Conservation (phyloP, 305 asterid genomes). For the Fraxinus dipetala region DNA sequence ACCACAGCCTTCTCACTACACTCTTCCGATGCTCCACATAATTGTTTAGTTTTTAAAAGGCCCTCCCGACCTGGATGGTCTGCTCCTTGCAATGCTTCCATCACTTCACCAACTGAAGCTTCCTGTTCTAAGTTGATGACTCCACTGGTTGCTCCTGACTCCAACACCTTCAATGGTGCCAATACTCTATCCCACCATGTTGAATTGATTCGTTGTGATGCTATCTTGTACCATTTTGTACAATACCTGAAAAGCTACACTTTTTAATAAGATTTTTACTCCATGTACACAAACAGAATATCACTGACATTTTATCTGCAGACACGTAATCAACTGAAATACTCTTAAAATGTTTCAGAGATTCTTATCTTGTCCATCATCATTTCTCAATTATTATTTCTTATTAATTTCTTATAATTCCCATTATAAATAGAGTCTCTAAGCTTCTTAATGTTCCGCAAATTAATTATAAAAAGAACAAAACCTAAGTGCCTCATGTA, state of each 20-base stretch:
- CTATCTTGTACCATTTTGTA: constrained; percentile 87
- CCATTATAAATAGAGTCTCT: neutral
- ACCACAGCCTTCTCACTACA: constrained; percentile 18
- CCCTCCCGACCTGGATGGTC: constrained; percentile 19
- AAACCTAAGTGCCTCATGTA: neutral
- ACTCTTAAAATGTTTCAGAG: neutral
- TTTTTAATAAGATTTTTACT: constrained; percentile 14
- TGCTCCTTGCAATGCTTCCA: constrained; percentile 26
- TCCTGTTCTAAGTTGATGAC: constrained; percentile 33
- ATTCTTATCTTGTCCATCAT: neutral
- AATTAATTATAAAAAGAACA: neutral
- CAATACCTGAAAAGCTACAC: constrained; percentile 61
- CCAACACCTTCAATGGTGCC: constrained; percentile 77
- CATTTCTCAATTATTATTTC: neutral
- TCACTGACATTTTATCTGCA: neutral
- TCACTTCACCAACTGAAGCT: constrained; percentile 32
- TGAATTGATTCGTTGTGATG: constrained; percentile 61
- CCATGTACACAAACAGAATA: neutral
- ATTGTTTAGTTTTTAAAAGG: constrained; percentile 15
- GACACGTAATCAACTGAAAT: neutral
- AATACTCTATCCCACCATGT: constrained; percentile 85
- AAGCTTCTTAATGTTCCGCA: neutral
- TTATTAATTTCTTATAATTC: neutral
- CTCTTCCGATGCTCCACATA: constrained; percentile 21
- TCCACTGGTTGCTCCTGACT: constrained; percentile 63